Evolutionary conservation across 148 eudicot species (phyloP).

Genomic region (Chenopodium berlandieri): DNA sequence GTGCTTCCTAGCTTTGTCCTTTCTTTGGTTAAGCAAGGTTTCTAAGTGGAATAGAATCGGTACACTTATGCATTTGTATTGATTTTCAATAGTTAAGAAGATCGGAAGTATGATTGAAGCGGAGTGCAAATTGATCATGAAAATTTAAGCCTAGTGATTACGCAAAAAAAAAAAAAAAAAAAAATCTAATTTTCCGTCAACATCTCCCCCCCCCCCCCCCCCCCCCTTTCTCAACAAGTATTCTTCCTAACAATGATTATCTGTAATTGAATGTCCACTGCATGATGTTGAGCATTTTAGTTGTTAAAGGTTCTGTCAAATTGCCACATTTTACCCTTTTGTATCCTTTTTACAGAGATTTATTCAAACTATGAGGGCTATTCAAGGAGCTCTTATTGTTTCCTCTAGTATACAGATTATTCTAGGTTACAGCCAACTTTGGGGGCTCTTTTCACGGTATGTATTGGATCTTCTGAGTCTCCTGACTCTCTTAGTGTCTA

Average conservation of each 20-base stretch:
- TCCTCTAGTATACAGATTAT: conserved; percentile 92
- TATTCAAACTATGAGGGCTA: conserved; percentile 94
- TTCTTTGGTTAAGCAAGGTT: not conserved
- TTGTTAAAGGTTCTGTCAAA: conserved; percentile 2
- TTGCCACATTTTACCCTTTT: conserved; percentile 1
- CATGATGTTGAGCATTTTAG: not conserved
- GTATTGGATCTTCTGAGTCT: not conserved
- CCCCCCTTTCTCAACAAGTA: no score
- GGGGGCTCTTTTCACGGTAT: conserved; percentile 99
- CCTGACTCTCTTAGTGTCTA: not conserved
- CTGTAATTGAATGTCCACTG: not conserved
- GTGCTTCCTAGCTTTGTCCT: not conserved
- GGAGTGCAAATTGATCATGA: not conserved
- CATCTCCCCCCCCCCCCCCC: no score
- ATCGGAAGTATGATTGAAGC: not conserved
- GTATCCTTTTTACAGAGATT: conserved; percentile 67
- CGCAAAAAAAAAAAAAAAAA: no score
- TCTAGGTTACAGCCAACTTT: conserved; percentile 94
- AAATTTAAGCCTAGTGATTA: not conserved
- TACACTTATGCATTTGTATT: not conserved
- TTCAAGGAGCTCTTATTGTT: conserved; percentile 93
- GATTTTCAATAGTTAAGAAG: not conserved
- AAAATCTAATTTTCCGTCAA: no score
- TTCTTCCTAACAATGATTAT: not conserved
- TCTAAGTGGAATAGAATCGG: not conserved